Evolutionary conservation across 164 flowering plant species (phyloP).

Genomic region (Magnolia kwangsiensis): DNA sequence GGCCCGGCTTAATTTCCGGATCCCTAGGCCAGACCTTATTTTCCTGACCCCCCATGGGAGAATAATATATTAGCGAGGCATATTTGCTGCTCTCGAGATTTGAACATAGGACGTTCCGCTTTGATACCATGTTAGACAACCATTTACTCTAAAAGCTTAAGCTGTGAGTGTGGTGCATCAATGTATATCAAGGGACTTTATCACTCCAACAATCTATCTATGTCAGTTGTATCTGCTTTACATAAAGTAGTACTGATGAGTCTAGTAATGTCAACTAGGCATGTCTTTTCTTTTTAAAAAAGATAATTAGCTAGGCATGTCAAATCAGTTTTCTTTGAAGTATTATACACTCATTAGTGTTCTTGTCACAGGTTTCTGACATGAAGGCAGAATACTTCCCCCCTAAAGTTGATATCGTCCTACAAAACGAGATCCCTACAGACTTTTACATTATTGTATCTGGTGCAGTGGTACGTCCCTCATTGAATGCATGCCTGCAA

Average conservation of each 20-base stretch:
- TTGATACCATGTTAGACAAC: no score
- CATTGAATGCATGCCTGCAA: neutral
- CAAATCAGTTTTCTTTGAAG: neutral
- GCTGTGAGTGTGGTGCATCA: no score
- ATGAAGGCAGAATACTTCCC: slow-evolving; percentile 92
- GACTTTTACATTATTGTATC: slow-evolving; percentile 83
- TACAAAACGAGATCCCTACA: slow-evolving; percentile 85
- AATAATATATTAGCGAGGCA: no score
- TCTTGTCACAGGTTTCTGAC: slow-evolving; percentile 57
- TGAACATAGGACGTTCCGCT: no score
- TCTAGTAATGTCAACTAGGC: no score
- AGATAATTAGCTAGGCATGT: neutral
- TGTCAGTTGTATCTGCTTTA: neutral
- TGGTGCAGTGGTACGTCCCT: slow-evolving; percentile 66
- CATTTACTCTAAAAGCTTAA: no score
- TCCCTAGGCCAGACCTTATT: no score
- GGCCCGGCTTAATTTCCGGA: no score
- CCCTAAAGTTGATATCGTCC: slow-evolving; percentile 75
- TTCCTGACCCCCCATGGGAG: no score
- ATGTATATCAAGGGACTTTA: no score
- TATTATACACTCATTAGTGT: neutral
- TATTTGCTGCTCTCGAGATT: no score
- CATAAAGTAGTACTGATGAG: neutral
- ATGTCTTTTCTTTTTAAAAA: no score
- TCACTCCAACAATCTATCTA: neutral